Conservation (phyloP, 2,329 filamentous ascomycete species). For the Rugonectria rugulosa region DNA sequence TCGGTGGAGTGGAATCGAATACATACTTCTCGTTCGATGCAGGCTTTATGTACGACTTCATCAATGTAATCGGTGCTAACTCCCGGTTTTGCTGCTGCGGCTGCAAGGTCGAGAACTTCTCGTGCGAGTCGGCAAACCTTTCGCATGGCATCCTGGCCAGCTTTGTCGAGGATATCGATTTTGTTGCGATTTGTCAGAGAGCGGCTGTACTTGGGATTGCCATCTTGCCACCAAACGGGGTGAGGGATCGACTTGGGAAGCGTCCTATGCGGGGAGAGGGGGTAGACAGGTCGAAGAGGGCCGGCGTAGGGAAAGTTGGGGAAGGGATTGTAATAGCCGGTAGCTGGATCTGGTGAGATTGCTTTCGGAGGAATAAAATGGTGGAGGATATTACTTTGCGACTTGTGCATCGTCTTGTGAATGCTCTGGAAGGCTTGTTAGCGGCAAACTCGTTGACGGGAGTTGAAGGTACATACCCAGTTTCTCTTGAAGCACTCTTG, state of each 20-base stretch:
- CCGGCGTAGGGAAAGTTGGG: conserved; percentile 87
- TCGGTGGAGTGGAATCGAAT: background rate
- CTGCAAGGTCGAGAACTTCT: conserved; percentile 93
- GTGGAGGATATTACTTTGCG: conserved; percentile 77
- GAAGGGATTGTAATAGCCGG: conserved; percentile 90
- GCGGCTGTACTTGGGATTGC: conserved; percentile 71
- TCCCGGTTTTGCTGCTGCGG: conserved; percentile 83
- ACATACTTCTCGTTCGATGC: conserved; percentile 87
- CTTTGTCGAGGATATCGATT: conserved; percentile 81
- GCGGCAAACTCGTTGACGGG: conserved; percentile 23
- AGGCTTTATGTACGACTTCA: conserved; percentile 93
- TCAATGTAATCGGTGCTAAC: conserved; percentile 97
- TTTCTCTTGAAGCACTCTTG: conserved; percentile 99
- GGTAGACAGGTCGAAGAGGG: conserved; percentile 83
- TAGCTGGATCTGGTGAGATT: conserved; percentile 90
- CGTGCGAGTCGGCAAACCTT: conserved; percentile 87
- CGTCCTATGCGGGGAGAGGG: conserved; percentile 74
- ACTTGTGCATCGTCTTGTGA: conserved; percentile 78
- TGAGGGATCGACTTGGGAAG: conserved; percentile 82
- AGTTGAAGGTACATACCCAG: conserved; percentile 75
- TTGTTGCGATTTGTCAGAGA: conserved; percentile 76
- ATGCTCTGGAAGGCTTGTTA: conserved; percentile 62
- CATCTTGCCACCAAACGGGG: conserved; percentile 89
- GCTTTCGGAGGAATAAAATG: conserved; percentile 79
- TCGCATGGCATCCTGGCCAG: conserved; percentile 87